Evolutionary conservation across 192 early-diverging fungal species (phyloP), one percentile per base, ranked within the genome.

Genomic region (Martensiomyces pterosporus): DNA sequence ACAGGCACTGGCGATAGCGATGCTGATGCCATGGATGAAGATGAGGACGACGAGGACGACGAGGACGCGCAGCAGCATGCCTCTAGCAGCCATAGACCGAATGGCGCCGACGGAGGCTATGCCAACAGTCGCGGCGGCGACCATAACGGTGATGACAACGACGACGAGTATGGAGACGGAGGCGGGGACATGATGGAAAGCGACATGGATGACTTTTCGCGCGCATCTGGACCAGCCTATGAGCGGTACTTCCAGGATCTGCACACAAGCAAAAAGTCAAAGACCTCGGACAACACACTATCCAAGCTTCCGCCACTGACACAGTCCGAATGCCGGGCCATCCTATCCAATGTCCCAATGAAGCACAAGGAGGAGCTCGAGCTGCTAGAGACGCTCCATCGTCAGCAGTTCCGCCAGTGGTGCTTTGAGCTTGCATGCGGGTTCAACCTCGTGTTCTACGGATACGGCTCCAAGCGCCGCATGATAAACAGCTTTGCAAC

Each of bases 371-470:
- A 55, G 9, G 85, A 90, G 60, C 73, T 80, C 22, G 66, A 67
- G 18, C 64, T 75, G 18, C 49, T 89, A 12, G 47, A 52, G 9
- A n/a, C 55, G 2, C 57, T 80, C 3, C 85, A 90, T 36, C 70
- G 78, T 24, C 64, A 69, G 10, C 70, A 81, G 44, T 98, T 93
- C 50, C 67, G 65, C 1, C 91, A 99, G 55, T 98, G 93, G 93
- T 76, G 65, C 39, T 92, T 92, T 78, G 90, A 97, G 57, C 66
- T 97, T 4, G 41, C 55, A 3, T 73, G 76, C 10, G 92, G 90
- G 1, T 99, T 93, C 60, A 95, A 89, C 52, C 68, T 99, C 5
- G 51, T 93, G 1, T 87, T 95, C 35, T 95, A 92, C 56, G 96
- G 96, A 0, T 95, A 85, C 57, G 96, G 96, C 0, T 95, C 93